Percentiles rank a stretch among this genome's conserved stretches.
Evolutionary conservation across 352 stramenopile species (phyloP).

Genomic region (Peronospora belbahrii): DNA sequence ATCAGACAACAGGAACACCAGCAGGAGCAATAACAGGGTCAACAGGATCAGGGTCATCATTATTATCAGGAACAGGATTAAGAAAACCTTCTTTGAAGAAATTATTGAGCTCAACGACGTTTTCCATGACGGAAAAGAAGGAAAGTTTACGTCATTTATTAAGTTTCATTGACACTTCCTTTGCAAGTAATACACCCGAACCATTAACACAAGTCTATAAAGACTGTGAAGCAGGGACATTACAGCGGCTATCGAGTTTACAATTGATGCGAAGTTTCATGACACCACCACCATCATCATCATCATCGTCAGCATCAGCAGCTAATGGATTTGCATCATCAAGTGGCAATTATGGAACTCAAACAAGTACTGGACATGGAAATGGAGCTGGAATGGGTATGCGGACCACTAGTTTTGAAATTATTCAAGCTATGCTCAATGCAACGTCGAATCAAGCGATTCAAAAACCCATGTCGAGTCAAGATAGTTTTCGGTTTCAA

Average conservation of each 20-base stretch:
- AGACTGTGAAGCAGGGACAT: conserved; percentile 56
- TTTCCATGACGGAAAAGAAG: conserved; percentile 83
- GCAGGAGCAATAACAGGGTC: no score
- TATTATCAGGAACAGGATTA: no score
- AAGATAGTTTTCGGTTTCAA: conserved; percentile 84
- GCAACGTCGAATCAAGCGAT: conserved; percentile 78
- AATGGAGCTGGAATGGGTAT: conserved; percentile 39
- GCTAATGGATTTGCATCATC: no score
- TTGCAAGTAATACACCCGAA: conserved; percentile 63
- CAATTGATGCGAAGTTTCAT: conserved; percentile 81
- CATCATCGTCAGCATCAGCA: no score
- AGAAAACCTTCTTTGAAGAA: conserved; percentile 74
- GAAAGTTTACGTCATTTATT: conserved; percentile 73
- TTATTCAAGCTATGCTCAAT: conserved; percentile 85
- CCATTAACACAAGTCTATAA: conserved; percentile 78
- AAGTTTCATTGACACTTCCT: conserved; percentile 81
- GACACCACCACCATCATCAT: no score
- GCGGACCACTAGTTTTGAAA: conserved; percentile 81
- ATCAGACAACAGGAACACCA: no score
- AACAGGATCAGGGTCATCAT: no score
- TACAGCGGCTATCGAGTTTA: conserved; percentile 68
- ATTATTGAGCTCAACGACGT: conserved; percentile 74
- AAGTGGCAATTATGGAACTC: no score
- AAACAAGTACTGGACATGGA: neutral
- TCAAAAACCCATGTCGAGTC: conserved; percentile 82